Conservation (phyloP, 164 flowering plant genomes). For the Saururus chinensis region DNA sequence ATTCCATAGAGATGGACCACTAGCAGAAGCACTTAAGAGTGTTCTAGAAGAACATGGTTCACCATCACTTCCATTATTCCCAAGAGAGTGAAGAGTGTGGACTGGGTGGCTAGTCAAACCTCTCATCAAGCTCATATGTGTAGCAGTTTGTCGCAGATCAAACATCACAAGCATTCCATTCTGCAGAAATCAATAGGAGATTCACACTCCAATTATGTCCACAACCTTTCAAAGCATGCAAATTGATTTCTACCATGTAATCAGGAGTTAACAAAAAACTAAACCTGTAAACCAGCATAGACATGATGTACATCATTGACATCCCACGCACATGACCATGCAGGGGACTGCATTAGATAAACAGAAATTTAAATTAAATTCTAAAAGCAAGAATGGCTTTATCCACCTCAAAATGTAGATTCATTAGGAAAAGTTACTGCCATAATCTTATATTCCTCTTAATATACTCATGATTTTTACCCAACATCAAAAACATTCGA, state of each 20-base stretch:
- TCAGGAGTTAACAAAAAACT: background rate
- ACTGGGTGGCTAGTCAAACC: constrained; percentile 58
- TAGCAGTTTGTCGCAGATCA: constrained; percentile 68
- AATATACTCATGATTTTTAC: too few relatives aligned
- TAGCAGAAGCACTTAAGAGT: constrained; percentile 67
- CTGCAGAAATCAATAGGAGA: constrained; percentile 25
- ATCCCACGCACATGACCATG: constrained; percentile 99
- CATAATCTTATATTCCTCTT: too few relatives aligned
- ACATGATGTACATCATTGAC: constrained; percentile 39
- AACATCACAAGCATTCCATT: constrained; percentile 71
- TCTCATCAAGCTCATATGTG: constrained; percentile 37
- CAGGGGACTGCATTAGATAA: constrained; percentile 42
- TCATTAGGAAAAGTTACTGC: background rate
- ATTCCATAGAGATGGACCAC: constrained; percentile 67
- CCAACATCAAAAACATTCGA: too few relatives aligned
- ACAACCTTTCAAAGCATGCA: too few relatives aligned
- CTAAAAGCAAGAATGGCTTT: background rate
- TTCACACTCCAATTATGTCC: too few relatives aligned
- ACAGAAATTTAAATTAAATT: background rate
- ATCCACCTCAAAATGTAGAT: background rate
- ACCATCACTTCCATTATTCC: constrained; percentile 11
- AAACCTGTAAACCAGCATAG: constrained; percentile 87
- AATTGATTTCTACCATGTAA: background rate
- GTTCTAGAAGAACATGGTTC: constrained; percentile 22
- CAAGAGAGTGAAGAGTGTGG: constrained; percentile 63